A percentile compares a stretch with the other conserved stretches of the same genome.
Evolutionary conservation across 23 red algal species (phyloP).

Genomic region (Pyropia yezoensis): DNA sequence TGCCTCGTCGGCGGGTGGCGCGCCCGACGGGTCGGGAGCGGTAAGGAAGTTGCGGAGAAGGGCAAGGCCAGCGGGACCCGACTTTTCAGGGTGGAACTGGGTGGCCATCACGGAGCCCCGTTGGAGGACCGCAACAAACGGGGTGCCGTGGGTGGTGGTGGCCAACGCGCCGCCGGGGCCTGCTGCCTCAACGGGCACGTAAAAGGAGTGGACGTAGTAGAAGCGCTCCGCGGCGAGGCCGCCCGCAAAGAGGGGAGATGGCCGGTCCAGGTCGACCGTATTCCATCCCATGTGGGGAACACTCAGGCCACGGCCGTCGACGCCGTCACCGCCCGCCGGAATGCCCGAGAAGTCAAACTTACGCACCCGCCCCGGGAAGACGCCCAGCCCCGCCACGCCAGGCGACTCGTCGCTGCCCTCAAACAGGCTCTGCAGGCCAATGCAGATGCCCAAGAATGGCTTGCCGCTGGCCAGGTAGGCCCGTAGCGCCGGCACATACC

Average conservation of each 20-base stretch:
- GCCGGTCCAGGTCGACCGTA: conserved; percentile 3
- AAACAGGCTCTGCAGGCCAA: conserved; percentile 71
- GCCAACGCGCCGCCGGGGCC: neutral
- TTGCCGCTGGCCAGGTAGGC: conserved; percentile 21
- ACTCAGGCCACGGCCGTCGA: neutral
- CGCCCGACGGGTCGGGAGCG: neutral
- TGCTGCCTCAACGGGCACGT: conserved; percentile 4
- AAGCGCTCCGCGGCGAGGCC: conserved; percentile 13
- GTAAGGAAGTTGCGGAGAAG: conserved; percentile 39
- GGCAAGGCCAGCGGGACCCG: conserved; percentile 30
- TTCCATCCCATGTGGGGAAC: conserved; percentile 80
- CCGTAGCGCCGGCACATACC: conserved; percentile 22
- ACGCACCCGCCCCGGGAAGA: conserved; percentile 35
- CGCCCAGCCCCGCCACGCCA: conserved; percentile 27
- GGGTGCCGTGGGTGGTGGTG: conserved; percentile 22
- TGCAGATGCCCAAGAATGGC: conserved; percentile 69
- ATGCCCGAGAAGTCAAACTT: conserved; percentile 6
- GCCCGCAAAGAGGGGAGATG: neutral
- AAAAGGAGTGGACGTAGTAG: conserved; percentile 72
- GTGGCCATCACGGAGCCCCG: conserved; percentile 41
- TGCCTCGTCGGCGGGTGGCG: neutral
- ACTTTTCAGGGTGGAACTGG: conserved; percentile 78
- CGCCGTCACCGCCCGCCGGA: neutral
- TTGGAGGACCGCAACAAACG: conserved; percentile 34
- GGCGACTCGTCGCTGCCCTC: conserved; percentile 45